Conservation (phyloP, 2,329 filamentous ascomycete species). For the Cercospora brassicicola region DNA sequence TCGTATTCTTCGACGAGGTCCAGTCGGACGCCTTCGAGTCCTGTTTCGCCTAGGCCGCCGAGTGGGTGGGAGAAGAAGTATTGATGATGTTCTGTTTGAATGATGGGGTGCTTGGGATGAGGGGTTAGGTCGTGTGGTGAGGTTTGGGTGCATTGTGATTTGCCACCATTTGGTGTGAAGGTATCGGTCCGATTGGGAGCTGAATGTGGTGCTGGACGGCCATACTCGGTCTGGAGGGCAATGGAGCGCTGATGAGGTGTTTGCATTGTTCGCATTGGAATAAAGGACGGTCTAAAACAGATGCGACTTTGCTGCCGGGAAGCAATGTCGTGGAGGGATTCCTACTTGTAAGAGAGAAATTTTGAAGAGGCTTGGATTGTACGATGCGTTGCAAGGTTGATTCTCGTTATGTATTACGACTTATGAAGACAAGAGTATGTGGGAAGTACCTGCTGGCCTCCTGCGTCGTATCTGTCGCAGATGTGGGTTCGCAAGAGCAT, state of each 20-base stretch:
- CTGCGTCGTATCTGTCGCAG: no score
- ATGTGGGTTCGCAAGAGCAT: no score
- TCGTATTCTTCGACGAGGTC: constrained; percentile 3
- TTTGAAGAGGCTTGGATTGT: not conserved
- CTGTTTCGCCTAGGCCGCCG: not conserved
- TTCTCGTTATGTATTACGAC: not conserved
- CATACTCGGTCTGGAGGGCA: not conserved
- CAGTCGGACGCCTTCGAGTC: constrained; percentile 4
- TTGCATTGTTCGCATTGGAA: not conserved
- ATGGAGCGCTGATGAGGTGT: not conserved
- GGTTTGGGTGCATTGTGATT: not conserved
- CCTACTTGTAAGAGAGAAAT: not conserved
- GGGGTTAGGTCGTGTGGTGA: not conserved
- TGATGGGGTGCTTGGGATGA: not conserved
- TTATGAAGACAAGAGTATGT: not conserved
- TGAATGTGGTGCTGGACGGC: not conserved
- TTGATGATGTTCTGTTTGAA: not conserved
- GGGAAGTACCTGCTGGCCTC: not conserved
- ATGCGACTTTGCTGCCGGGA: not conserved
- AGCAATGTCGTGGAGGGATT: not conserved
- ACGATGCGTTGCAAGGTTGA: not conserved
- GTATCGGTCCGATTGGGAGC: not conserved
- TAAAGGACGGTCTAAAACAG: not conserved
- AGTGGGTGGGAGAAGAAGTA: not conserved
- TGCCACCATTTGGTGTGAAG: not conserved